phyloP scores from a whole-genome alignment of 495 filamentous ascomycete genomes.

The Podospora pseudocomata region DNA sequence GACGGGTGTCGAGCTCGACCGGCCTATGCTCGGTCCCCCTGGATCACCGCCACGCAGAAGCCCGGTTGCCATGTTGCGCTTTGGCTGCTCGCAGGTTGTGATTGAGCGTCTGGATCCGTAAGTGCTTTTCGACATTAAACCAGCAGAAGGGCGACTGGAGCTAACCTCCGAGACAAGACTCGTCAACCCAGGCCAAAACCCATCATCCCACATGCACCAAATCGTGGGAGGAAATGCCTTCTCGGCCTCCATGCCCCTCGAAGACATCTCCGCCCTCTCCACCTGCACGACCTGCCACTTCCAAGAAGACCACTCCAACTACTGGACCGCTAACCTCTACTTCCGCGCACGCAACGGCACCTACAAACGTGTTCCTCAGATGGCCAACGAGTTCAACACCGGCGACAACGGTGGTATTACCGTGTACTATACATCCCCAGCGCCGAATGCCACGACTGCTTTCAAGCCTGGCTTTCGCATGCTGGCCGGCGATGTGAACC shows the following conservation, averaged over 20 bases:
- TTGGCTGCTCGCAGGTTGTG: slow-evolving; percentile 48
- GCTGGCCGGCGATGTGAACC: slow-evolving; percentile 59
- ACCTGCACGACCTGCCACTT: slow-evolving; percentile 38
- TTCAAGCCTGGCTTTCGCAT: slow-evolving; percentile 64
- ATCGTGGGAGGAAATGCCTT: slow-evolving; percentile 28
- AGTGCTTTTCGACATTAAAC: not conserved
- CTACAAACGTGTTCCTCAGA: slow-evolving; percentile 36
- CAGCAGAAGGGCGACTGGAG: too few species aligned
- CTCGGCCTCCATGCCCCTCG: slow-evolving; percentile 23
- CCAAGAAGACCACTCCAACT: slow-evolving; percentile 41
- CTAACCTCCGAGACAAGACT: slow-evolving; percentile 11
- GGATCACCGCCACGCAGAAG: not conserved
- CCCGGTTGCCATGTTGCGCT: slow-evolving; percentile 48
- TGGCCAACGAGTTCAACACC: slow-evolving; percentile 18
- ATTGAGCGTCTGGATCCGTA: slow-evolving; percentile 29
- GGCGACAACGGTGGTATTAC: slow-evolving; percentile 38
- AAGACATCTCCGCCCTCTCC: slow-evolving; percentile 29
- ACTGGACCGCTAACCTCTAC: slow-evolving; percentile 44
- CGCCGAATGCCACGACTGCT: slow-evolving; percentile 41
- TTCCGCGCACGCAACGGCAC: slow-evolving; percentile 39
- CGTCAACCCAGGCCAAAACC: slow-evolving; percentile 23
- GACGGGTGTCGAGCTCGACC: not conserved
- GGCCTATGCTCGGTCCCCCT: not conserved
- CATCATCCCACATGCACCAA: slow-evolving; percentile 28
- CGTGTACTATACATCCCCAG: slow-evolving; percentile 42